Conservation (phyloP, 306 rosid species). For the Cercis canadensis region DNA sequence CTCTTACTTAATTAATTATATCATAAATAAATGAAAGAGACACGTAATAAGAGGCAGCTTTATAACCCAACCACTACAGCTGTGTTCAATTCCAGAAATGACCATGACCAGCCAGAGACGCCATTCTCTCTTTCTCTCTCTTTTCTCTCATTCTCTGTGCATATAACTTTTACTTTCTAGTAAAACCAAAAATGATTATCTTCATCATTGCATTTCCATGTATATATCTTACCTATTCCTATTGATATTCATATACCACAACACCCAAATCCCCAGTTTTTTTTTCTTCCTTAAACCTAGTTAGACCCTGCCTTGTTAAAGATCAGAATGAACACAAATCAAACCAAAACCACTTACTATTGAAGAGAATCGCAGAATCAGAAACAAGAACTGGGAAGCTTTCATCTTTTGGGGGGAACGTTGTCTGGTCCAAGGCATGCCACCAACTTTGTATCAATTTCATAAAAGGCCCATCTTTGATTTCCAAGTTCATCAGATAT, state of each 20-base stretch:
- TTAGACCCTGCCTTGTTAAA: not conserved
- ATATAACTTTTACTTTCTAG: slow-evolving; percentile 39
- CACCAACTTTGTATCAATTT: too few relatives aligned
- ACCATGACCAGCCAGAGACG: not conserved
- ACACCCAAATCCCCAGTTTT: slow-evolving; percentile 29
- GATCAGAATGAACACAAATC: slow-evolving; percentile 6
- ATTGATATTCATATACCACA: not conserved
- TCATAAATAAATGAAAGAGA: slow-evolving; percentile 5
- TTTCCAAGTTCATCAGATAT: not conserved
- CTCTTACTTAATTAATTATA: too few relatives aligned
- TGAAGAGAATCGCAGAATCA: too few relatives aligned
- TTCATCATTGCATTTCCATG: slow-evolving; percentile 46
- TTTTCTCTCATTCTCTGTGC: not conserved
- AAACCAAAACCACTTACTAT: not conserved
- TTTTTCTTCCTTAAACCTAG: not conserved
- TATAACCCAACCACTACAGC: slow-evolving; percentile 28
- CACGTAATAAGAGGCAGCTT: slow-evolving; percentile 23
- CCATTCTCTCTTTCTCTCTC: slow-evolving; percentile 8
- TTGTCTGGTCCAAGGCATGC: slow-evolving; percentile 60
- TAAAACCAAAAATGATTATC: slow-evolving; percentile 53
- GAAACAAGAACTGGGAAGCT: slow-evolving; percentile 42
- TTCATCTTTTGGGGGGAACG: slow-evolving; percentile 68
- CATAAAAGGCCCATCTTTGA: too few relatives aligned
- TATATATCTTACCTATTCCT: too few relatives aligned
- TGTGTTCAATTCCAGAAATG: slow-evolving; percentile 34